Evolutionary conservation across 129 eudicot species (phyloP), one percentile per base, ranked within the genome.

Genomic region (Flaveria sonorensis): DNA sequence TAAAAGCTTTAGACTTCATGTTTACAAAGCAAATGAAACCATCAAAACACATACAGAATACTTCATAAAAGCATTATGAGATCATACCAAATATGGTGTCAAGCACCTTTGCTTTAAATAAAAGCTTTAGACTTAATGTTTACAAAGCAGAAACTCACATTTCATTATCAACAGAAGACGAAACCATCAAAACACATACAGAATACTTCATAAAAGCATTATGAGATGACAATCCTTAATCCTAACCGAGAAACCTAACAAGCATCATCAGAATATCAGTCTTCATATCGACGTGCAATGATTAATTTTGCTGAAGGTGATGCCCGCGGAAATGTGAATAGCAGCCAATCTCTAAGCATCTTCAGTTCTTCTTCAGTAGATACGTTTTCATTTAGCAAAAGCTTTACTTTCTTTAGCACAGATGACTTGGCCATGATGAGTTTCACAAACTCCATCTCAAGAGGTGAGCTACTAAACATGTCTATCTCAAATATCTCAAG

Each of bases 401-500:
- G 47, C 16, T 36, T 32, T n/a, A 61, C 59, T n/a, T 46, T 57
- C 79, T 74, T 47, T 23, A 60, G 56, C 32, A 40, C 39, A 24
- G 77, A 68, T 73, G 72, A 19, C 55, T 19, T 68, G 9, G 72
- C 72, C 51, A 68, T 40, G 14, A 42, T 20, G 9, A 68, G 42
- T 30, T 73, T 73, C 52, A 73, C 67, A 60, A 74, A 74, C 7
- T 40, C 78, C 68, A 40, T 16, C 39, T 40, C 78, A n/a, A 36
- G 43, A 55, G 36, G 56, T n/a, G 1, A 10, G 45, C 50, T 64
- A 12, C 30, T 20, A 6, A 74, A 43, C 43, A 14, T 18, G 43
- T 43, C 18, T 20, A 74, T 61, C 70, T 13, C 45, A 15, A 74
- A 46, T 24, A 19, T 13, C 68, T 48, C 45, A 60, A 74, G 79